phyloP scores from a whole-genome alignment of 352 stramenopile species.

The Phytopythium kandeliae region DNA sequence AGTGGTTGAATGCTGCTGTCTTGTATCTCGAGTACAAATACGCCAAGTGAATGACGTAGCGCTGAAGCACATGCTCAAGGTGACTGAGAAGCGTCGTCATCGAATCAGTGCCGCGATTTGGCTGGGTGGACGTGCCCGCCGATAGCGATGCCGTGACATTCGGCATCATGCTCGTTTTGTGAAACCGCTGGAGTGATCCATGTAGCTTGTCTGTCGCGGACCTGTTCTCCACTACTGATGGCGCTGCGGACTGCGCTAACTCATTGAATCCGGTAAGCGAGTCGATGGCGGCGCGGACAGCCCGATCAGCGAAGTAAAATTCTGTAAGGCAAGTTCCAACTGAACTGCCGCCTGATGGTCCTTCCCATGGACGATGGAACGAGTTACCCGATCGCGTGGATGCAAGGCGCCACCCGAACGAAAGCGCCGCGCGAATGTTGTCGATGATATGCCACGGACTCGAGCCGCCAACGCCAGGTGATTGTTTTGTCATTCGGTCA shows the following conservation, averaged over 20 bases:
- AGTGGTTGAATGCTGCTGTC: constrained; percentile 17
- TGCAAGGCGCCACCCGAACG: constrained; percentile 35
- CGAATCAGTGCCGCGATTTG: not conserved
- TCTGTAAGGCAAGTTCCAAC: constrained; percentile 36
- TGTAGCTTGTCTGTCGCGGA: no score
- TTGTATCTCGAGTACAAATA: constrained; percentile 43
- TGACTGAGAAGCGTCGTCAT: constrained; percentile 7
- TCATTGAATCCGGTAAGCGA: constrained; percentile 9
- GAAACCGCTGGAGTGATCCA: constrained; percentile 19
- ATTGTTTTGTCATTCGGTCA: constrained; percentile 1
- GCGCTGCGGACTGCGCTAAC: no score
- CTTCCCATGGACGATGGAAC: not conserved
- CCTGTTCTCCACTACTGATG: no score
- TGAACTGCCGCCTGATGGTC: no score
- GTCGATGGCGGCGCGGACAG: constrained; percentile 18
- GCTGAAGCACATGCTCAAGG: constrained; percentile 29
- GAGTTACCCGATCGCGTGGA: constrained; percentile 17
- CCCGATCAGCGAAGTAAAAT: constrained; percentile 32
- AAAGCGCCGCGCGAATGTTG: constrained; percentile 33
- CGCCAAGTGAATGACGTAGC: constrained; percentile 31
- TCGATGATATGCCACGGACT: constrained; percentile 16
- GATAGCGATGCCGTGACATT: not conserved
- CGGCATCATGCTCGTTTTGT: constrained; percentile 15
- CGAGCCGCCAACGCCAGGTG: not conserved
- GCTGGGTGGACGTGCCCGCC: not conserved